These are phyloP conservation scores for Erigeron philadelphicus DNA, from an alignment of 140 eudicot genomes.

Conservation along the genomic window DNA sequence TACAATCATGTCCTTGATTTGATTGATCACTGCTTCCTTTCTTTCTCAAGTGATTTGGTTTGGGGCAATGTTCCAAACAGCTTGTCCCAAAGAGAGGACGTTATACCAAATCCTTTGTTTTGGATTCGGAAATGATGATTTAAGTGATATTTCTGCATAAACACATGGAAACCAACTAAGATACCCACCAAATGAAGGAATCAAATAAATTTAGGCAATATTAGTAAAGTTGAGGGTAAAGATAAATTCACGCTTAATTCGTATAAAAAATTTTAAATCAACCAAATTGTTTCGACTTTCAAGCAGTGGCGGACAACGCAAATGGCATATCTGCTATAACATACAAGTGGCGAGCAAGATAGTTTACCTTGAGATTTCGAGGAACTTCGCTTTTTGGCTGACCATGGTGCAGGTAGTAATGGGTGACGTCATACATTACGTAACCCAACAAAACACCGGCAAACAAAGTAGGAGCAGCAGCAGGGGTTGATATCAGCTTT, in stretches of 20 bases:
- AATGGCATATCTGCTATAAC: neutral
- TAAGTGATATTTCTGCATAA: conserved; percentile 74
- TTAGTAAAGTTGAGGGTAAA: neutral
- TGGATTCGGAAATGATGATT: conserved; percentile 85
- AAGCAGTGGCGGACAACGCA: neutral
- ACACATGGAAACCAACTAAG: neutral
- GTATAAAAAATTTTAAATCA: neutral
- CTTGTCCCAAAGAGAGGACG: conserved; percentile 81
- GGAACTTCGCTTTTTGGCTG: conserved; percentile 61
- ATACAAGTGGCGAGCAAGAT: neutral
- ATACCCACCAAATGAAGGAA: neutral
- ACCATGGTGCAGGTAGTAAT: conserved; percentile 88
- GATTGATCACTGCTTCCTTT: conserved; percentile 29
- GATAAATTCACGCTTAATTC: neutral
- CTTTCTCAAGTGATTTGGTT: conserved; percentile 47
- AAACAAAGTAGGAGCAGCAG: conserved; percentile 67
- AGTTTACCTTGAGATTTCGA: conserved; percentile 63
- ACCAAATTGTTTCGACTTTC: neutral
- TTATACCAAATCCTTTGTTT: conserved; percentile 76
- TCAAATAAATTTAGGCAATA: neutral
- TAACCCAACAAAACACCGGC: conserved; percentile 82
- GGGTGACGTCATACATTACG: conserved; percentile 81
- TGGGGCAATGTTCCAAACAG: conserved; percentile 74
- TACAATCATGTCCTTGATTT: conserved; percentile 18
- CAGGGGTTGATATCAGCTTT: conserved; percentile 49